Conservation (phyloP, 495 filamentous ascomycete genomes). For the Paragyromitra xinjiangensis region DNA sequence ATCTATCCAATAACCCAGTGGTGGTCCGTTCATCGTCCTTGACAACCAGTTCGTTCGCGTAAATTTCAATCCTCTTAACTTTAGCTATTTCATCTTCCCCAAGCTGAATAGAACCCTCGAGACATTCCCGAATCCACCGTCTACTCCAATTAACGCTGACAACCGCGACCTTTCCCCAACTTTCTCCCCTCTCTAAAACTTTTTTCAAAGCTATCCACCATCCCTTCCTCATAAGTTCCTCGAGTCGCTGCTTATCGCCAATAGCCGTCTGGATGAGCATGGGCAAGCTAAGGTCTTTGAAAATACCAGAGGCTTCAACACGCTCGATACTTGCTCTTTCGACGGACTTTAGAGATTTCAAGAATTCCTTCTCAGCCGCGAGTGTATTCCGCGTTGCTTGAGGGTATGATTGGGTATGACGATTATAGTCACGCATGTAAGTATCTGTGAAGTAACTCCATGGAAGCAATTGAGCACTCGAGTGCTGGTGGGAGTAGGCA, state of each 20-base stretch:
- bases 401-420: conserved; percentile 7
- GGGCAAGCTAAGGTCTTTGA: conserved; percentile 35
- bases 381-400: conserved; percentile 37
- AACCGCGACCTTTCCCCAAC: conserved; percentile 32
- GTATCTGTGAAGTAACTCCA: conserved; percentile 39
- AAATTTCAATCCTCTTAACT: conserved; percentile 32
- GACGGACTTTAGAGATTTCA: conserved; percentile 32
- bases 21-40: conserved; percentile 19
- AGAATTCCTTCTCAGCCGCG: conserved; percentile 35
- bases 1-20: conserved; percentile 38
- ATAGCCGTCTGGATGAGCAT: conserved; percentile 8
- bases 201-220: conserved; percentile 35
- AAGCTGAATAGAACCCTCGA: conserved; percentile 7
- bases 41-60: conserved; percentile 45
- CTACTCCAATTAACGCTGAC: conserved; percentile 56
- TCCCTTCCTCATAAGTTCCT: conserved; percentile 31
- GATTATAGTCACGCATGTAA: conserved; percentile 38
- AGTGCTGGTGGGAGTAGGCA: conserved; percentile 31
- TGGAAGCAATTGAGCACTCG: neutral
- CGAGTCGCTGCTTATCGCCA: neutral
- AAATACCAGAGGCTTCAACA: conserved; percentile 48
- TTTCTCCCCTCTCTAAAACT: conserved; percentile 1
- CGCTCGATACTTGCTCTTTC: conserved; percentile 51
- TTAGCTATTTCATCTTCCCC: neutral
- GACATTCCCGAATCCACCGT: conserved; percentile 50